A percentile compares a stretch with the other conserved stretches of the same genome.
Evolutionary conservation across 345 rosid genomes (phyloP).

Genomic region (Hevea brasiliensis): DNA sequence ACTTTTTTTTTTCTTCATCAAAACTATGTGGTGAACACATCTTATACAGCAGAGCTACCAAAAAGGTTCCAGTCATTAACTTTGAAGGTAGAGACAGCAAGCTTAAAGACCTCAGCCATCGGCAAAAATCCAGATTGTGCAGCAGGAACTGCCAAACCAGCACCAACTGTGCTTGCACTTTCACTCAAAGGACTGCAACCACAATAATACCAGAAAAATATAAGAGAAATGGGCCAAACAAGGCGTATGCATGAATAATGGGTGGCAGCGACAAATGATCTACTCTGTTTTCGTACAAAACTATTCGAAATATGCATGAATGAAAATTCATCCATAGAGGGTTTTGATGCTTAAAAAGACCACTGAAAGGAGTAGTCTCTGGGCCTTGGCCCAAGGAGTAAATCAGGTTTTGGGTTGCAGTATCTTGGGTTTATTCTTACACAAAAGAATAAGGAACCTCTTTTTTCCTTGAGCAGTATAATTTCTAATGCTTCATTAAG

Average conservation of each 20-base stretch:
- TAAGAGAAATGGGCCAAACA: background rate
- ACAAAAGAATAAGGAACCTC: no score
- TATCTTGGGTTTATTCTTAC: background rate
- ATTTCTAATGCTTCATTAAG: background rate
- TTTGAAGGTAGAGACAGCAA: constrained; percentile 65
- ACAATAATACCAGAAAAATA: background rate
- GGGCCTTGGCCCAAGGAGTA: background rate
- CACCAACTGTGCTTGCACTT: constrained; percentile 64
- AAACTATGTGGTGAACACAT: background rate
- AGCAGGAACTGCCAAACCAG: constrained; percentile 69
- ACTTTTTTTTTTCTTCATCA: no score
- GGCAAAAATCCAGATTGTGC: constrained; percentile 55
- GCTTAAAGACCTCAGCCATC: constrained; percentile 64
- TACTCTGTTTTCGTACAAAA: no score
- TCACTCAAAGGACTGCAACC: constrained; percentile 72
- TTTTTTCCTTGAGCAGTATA: no score
- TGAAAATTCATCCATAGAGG: no score
- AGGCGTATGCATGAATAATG: no score
- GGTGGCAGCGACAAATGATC: no score
- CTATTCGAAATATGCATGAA: background rate
- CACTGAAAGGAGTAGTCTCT: background rate
- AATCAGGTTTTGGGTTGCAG: background rate
- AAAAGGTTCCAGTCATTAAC: constrained; percentile 79
- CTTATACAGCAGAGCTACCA: constrained; percentile 7
- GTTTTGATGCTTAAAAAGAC: no score